Conservation (phyloP, 2,329 filamentous ascomycete genomes). For the Thyridium curvatum region DNA sequence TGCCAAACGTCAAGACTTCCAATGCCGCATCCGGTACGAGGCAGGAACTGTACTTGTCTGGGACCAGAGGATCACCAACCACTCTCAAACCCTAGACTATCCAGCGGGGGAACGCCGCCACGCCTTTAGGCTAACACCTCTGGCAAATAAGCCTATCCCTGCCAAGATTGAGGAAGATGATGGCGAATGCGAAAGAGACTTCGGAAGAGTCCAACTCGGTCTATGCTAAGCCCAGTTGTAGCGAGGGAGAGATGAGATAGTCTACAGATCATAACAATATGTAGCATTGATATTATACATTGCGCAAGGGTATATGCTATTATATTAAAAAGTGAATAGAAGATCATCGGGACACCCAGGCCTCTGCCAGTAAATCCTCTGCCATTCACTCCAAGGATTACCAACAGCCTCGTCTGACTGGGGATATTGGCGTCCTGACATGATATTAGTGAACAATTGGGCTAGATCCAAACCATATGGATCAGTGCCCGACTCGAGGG, state of each 20-base stretch:
- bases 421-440: too few species aligned
- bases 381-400: constrained; percentile 5
- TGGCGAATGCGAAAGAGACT: constrained; percentile 12
- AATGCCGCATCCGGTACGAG: constrained; percentile 60
- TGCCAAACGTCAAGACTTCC: constrained; percentile 54
- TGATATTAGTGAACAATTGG: neutral
- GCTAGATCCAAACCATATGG: too few species aligned
- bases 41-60: constrained; percentile 61
- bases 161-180: constrained; percentile 12
- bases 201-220: constrained; percentile 8
- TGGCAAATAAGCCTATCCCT: constrained; percentile 26
- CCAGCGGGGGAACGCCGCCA: constrained; percentile 31
- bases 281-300: too few species aligned
- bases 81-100: constrained; percentile 38
- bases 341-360: constrained; percentile 8
- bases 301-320: too few species aligned
- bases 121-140: constrained; percentile 32
- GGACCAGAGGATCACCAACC: constrained; percentile 54
- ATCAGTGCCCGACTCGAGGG: too few species aligned
- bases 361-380: constrained; percentile 6
- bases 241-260: too few species aligned
- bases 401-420: too few species aligned
- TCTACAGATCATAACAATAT: too few species aligned
- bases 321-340: constrained; percentile 9
- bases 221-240: constrained; percentile 11